These are phyloP conservation scores for Citrus inodora DNA, from an alignment of 345 rosid species.

Conservation along the genomic window DNA sequence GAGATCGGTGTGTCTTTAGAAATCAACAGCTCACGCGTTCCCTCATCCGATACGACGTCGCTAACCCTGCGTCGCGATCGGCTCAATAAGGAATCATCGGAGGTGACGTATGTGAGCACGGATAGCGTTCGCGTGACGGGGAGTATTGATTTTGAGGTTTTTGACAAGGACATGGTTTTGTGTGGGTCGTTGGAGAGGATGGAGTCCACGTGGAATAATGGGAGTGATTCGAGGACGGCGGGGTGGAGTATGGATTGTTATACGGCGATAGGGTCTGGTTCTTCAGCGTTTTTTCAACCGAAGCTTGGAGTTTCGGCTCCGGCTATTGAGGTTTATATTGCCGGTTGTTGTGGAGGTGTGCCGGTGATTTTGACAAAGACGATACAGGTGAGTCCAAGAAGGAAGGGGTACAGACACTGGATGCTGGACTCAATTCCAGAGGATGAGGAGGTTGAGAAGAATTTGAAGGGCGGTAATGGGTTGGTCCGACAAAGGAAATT, in stretches of 20 bases:
- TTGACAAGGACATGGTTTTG: conserved; percentile 49
- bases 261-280: conserved; percentile 42
- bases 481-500: conserved; percentile 39
- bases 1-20: conserved; percentile 75
- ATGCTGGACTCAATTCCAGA: conserved; percentile 82
- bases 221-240: conserved; percentile 41
- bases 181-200: conserved; percentile 82
- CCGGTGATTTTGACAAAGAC: conserved; percentile 90
- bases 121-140: conserved; percentile 78
- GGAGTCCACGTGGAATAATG: conserved; percentile 58
- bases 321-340: conserved; percentile 77
- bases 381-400: conserved; percentile 61
- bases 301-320: conserved; percentile 64
- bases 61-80: conserved; percentile 73
- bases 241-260: conserved; percentile 87
- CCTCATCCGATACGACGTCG: conserved; percentile 55
- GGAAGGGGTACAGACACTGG: conserved; percentile 49
- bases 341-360: conserved; percentile 79
- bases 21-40: conserved; percentile 69
- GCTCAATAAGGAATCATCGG: conserved; percentile 61
- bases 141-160: conserved; percentile 75
- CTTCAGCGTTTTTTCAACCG: conserved; percentile 55
- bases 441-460: conserved; percentile 72
- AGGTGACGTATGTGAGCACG: conserved; percentile 86
- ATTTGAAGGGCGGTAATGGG: conserved; percentile 28